Base-by-base conservation (phyloP, 164 flowering plant species). In the Paratinospora sagittata region DNA sequence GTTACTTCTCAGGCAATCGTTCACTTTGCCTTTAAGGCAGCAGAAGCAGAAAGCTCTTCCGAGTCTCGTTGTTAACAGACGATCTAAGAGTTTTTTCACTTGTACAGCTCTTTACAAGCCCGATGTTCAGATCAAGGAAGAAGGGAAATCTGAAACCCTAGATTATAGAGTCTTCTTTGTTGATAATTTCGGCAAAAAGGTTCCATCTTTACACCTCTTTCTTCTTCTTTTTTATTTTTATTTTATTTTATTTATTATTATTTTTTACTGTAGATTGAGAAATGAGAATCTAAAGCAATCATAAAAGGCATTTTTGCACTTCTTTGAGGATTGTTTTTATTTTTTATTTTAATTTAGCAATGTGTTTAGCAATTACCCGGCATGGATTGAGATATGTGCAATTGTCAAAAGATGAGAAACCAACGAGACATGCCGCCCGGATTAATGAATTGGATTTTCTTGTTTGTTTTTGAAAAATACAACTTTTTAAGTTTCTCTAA, bases 61-160 rank as follows among this genome's bases (percentile, higher is more conserved):
- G n/a, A 65, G 23, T 69, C 58, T 43, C 78, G 52, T 30, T 65
- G 55, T 49, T 47, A 75, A 58, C 43, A n/a, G 70, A 30, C 0
- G 67, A 27, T 49, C 65, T 57, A 81, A 68, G 72, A 78, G 89
- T 72, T 73, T 75, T 17, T 84, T 85, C 71, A 71, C 90, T 71
- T 91, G 91, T 77, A 80, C 57, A 24, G 84, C 98, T 36, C 77
- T 91, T n/a, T 80, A 88, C 79, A 84, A 80, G 21, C 93, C 96
- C 21, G 77, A 81, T 65, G 69, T 89, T 57, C 83, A 80, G 75
- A 75, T 79, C 80, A 87, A 85, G 63, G 91, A 89, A 75, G 90
- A 92, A 19, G 97, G 98, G 12, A 85, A 79, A 79, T 91, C 97
- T 3, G 89, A 90, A 76, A 88, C 97, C 76, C 89, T 90, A 0